These are phyloP conservation scores for Adansonia rubrostipa DNA, from an alignment of 441 rosid genomes.

Conservation along the genomic window DNA sequence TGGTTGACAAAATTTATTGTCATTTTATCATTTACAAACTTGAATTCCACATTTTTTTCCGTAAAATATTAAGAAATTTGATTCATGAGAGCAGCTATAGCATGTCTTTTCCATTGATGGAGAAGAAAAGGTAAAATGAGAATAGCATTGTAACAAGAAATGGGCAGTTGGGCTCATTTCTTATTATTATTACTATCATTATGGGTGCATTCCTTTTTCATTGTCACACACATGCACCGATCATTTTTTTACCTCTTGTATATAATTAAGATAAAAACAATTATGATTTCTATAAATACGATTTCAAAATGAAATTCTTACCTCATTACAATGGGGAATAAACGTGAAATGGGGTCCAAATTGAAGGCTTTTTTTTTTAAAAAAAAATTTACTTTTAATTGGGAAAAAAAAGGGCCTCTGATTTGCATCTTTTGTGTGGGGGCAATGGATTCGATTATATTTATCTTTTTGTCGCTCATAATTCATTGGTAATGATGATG, in stretches of 20 bases:
- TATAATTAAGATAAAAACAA: constrained; percentile 1
- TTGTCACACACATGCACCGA: constrained; percentile 21
- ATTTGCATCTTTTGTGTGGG: constrained; percentile 57
- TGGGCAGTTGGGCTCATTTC: neutral
- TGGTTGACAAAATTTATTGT: neutral
- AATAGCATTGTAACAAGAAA: neutral
- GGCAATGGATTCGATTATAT: constrained; percentile 56
- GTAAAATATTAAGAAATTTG: neutral
- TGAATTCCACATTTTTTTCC: neutral
- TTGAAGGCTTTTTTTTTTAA: neutral
- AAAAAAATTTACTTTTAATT: neutral
- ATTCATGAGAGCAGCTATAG: neutral
- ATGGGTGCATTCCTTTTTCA: neutral
- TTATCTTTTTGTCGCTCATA: constrained; percentile 63
- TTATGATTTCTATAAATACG: neutral
- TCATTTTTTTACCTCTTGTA: neutral
- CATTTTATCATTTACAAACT: neutral
- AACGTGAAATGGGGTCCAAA: constrained; percentile 39
- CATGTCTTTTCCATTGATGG: constrained; percentile 6
- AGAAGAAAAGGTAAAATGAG: neutral
- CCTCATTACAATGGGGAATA: neutral
- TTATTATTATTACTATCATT: neutral
- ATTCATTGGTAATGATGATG: constrained; percentile 59
- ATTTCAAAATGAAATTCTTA: neutral
- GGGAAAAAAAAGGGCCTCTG: constrained; percentile 51